These are phyloP conservation scores for Psidium guajava DNA, from an alignment of 345 rosid genomes.

Conservation along the genomic window DNA sequence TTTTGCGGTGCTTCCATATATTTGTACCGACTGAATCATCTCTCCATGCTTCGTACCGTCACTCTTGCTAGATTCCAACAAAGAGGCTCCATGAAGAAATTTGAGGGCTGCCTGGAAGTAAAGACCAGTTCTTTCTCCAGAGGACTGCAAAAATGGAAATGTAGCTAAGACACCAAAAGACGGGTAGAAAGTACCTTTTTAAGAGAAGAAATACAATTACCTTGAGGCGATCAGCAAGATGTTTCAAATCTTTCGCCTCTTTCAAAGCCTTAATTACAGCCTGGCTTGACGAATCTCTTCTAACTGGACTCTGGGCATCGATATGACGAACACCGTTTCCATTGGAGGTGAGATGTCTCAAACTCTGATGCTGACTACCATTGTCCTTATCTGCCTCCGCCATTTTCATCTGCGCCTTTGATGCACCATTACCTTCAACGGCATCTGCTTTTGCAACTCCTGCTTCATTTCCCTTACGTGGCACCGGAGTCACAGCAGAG, in stretches of 20 bases:
- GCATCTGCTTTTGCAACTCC: slow-evolving; percentile 11
- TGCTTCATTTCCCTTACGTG: slow-evolving; percentile 21
- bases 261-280: slow-evolving; percentile 62
- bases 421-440: slow-evolving; percentile 23
- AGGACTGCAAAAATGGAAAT: slow-evolving; percentile 30
- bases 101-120: slow-evolving; percentile 95
- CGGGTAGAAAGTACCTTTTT: slow-evolving; percentile 33
- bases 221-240: slow-evolving; percentile 90
- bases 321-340: slow-evolving; percentile 39
- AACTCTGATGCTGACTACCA: slow-evolving; percentile 33
- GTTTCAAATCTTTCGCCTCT: slow-evolving; percentile 94
- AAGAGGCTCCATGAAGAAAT: slow-evolving; percentile 82
- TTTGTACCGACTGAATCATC: slow-evolving; percentile 44
- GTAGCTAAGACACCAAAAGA: slow-evolving; percentile 1
- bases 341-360: slow-evolving; percentile 34
- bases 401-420: slow-evolving; percentile 24
- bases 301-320: slow-evolving; percentile 57
- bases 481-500: slow-evolving; percentile 13
- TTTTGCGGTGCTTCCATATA: slow-evolving; percentile 79
- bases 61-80: slow-evolving; percentile 55
- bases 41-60: slow-evolving; percentile 68
- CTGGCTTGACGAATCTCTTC: slow-evolving; percentile 58
- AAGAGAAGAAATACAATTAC: slow-evolving; percentile 16
- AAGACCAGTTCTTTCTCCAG: slow-evolving; percentile 65
- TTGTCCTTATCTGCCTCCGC: slow-evolving; percentile 30